These are phyloP conservation scores for Batkoa obscura DNA, from an alignment of 371 early-diverging fungal species.

Conservation along the genomic window DNA sequence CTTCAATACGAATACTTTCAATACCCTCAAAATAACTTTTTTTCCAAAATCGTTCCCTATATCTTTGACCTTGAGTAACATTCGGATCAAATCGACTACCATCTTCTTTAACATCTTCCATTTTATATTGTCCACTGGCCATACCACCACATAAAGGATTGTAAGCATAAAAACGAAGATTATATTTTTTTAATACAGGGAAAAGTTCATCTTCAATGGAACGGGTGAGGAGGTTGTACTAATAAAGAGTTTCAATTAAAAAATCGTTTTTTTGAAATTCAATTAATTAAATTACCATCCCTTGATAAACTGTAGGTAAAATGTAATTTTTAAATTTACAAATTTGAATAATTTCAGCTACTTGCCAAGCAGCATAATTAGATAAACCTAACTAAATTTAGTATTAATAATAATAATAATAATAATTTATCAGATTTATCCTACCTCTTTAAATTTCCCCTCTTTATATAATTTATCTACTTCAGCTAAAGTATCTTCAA, in stretches of 20 bases:
- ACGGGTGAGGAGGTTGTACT: constrained; percentile 42
- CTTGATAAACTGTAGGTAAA: constrained; percentile 26
- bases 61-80: constrained; percentile 21
- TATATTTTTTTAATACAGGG: constrained; percentile 28
- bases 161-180: constrained; percentile 29
- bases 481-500: constrained; percentile 19
- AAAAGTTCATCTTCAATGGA: constrained; percentile 36
- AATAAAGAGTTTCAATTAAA: background rate
- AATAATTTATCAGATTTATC: background rate
- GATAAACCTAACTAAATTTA: constrained; percentile 21
- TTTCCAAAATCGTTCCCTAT: constrained; percentile 38
- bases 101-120: constrained; percentile 16
- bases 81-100: constrained; percentile 31
- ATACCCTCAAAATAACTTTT: constrained; percentile 27
- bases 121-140: constrained; percentile 10
- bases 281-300: constrained; percentile 12
- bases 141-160: constrained; percentile 43
- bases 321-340: constrained; percentile 19
- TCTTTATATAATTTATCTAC: constrained; percentile 21
- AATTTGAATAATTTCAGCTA: constrained; percentile 21
- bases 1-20: constrained; percentile 16
- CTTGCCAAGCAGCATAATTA: constrained; percentile 24
- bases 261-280: background rate
- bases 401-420: background rate
- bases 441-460: constrained; percentile 19